Evolutionary conservation across 2,329 filamentous ascomycete genomes (phyloP).

Genomic region (Diaporthe aspalathi): DNA sequence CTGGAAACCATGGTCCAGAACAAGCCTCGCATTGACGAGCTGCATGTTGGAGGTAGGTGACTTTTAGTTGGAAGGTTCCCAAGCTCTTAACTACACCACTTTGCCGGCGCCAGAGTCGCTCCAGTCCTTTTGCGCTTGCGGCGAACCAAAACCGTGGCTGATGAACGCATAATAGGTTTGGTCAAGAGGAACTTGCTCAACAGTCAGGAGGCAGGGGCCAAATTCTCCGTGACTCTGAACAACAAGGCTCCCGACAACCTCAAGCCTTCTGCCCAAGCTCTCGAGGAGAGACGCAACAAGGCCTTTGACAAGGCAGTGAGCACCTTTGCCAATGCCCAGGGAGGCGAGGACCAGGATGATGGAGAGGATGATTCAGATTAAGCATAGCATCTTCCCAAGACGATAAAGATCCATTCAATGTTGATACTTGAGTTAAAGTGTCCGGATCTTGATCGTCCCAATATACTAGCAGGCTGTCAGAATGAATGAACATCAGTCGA

Average conservation of each 20-base stretch:
- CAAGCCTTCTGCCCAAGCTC: slow-evolving; percentile 40
- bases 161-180: slow-evolving; percentile 36
- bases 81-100: background rate
- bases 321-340: slow-evolving; percentile 41
- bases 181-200: slow-evolving; percentile 43
- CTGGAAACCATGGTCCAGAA: slow-evolving; percentile 42
- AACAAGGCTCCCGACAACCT: slow-evolving; percentile 42
- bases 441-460: background rate
- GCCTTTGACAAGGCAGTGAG: slow-evolving; percentile 41
- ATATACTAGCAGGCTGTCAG: background rate
- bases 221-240: slow-evolving; percentile 40
- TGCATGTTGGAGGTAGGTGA: slow-evolving; percentile 36
- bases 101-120: background rate
- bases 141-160: background rate
- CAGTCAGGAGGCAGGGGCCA: slow-evolving; percentile 39
- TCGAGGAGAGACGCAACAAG: slow-evolving; percentile 40
- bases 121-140: background rate
- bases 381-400: background rate
- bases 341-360: slow-evolving; percentile 43
- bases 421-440: background rate
- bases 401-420: background rate
- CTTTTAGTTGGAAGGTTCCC: background rate
- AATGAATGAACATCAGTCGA: background rate
- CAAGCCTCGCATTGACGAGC: slow-evolving; percentile 39
- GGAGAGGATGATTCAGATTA: slow-evolving; percentile 45